phyloP scores from a whole-genome alignment of 331 rosid species.

The Rhamnella rubrinervis region DNA sequence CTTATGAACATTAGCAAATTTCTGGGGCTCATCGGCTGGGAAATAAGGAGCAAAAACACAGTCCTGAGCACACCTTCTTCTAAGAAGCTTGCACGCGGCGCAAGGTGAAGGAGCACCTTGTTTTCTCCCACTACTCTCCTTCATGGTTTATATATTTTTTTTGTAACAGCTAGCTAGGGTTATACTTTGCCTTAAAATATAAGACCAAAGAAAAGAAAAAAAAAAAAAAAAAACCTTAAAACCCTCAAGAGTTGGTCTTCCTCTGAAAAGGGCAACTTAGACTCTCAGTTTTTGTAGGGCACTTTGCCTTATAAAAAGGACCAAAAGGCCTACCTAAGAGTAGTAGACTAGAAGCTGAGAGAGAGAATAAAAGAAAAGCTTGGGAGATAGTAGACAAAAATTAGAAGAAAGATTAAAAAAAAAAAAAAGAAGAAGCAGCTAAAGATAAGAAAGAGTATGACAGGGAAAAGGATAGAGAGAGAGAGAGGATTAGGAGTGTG shows the following conservation, averaged over 20 bases:
- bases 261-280: not conserved
- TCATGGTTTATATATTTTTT: constrained; percentile 32
- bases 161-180: not conserved
- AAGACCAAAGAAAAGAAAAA: too few species aligned
- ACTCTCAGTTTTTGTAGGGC: constrained; percentile 11
- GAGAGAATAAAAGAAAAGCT: not conserved
- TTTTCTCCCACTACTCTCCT: constrained; percentile 47
- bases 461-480: constrained; percentile 16
- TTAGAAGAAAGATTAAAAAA: constrained; percentile 1
- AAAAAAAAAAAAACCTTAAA: too few species aligned
- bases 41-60: constrained; percentile 87
- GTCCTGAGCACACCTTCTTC: constrained; percentile 72
- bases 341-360: not conserved
- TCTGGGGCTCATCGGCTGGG: constrained; percentile 80
- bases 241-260: not conserved
- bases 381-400: constrained; percentile 4
- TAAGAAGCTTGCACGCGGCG: constrained; percentile 81
- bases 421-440: constrained; percentile 3
- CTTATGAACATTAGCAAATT: constrained; percentile 82
- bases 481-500: constrained; percentile 19
- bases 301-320: constrained; percentile 13
- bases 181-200: not conserved
- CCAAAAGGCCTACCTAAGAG: constrained; percentile 3
- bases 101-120: constrained; percentile 79
- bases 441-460: constrained; percentile 6